These are phyloP conservation scores for Xerophyta viscosa DNA, from an alignment of 106 monocot genomes.

Conservation along the genomic window DNA sequence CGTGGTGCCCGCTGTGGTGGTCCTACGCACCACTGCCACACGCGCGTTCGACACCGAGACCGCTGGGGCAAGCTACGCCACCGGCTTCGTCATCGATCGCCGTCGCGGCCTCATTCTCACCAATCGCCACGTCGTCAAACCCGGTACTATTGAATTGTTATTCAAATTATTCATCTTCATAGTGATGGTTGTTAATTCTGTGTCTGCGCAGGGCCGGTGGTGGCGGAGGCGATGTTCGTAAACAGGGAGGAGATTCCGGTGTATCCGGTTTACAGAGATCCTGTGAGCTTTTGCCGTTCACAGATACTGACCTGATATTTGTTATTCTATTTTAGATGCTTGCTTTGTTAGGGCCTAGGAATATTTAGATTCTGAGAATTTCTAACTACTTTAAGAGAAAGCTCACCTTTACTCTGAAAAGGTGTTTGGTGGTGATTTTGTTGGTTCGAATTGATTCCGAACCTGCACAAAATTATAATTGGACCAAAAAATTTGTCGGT, in stretches of 20 bases:
- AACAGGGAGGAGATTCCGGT: conserved; percentile 91
- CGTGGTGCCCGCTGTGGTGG: conserved; percentile 90
- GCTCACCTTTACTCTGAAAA: too few species aligned
- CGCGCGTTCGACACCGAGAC: conserved; percentile 85
- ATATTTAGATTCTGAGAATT: too few species aligned
- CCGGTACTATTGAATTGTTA: conserved; percentile 29
- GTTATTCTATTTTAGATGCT: too few species aligned
- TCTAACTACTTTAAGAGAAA: too few species aligned
- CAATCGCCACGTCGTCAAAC: conserved; percentile 94
- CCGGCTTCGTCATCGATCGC: conserved; percentile 84
- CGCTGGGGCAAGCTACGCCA: conserved; percentile 87
- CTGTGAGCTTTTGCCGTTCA: too few species aligned
- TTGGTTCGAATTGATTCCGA: too few species aligned
- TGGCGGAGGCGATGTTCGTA: conserved; percentile 96
- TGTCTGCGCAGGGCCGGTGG: conserved; percentile 59
- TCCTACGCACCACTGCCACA: conserved; percentile 71
- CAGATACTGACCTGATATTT: too few species aligned
- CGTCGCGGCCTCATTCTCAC: conserved; percentile 74
- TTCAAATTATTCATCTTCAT: not conserved
- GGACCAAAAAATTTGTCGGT: too few species aligned
- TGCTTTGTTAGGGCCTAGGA: too few species aligned
- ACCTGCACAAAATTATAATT: too few species aligned
- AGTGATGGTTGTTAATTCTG: not conserved
- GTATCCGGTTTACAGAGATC: conserved; percentile 80
- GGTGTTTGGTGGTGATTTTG: too few species aligned